A percentile compares a stretch with the other conserved stretches of the same genome.
These are phyloP conservation scores for Pleurotus cornucopiae DNA, from an alignment of 768 basidiomycete species.

Conservation along the genomic window DNA sequence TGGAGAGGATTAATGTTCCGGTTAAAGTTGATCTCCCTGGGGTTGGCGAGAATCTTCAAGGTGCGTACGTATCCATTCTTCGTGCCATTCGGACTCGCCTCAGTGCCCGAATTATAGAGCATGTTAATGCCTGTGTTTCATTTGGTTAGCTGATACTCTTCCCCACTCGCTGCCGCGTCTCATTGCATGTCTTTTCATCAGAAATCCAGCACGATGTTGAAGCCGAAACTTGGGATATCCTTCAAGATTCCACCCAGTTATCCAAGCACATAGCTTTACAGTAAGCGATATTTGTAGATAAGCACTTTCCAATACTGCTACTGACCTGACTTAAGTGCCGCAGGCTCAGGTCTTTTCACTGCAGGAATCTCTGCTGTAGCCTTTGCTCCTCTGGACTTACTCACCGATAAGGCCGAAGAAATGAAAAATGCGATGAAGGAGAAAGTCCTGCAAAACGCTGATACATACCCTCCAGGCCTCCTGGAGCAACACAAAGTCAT, in stretches of 20 bases:
- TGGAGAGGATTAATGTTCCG: background rate
- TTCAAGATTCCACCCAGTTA: background rate
- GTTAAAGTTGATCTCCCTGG: slow-evolving; percentile 3
- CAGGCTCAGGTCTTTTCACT: background rate
- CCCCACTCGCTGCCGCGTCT: background rate
- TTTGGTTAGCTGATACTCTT: background rate
- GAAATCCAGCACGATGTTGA: background rate
- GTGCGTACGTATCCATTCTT: background rate
- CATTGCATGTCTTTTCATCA: background rate
- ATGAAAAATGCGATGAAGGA: background rate
- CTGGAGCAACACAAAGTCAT: background rate
- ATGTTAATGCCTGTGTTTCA: background rate
- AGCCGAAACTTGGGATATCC: background rate
- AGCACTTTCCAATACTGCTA: background rate
- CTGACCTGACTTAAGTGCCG: background rate
- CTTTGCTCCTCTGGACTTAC: background rate
- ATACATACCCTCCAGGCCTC: background rate
- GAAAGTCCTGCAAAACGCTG: background rate
- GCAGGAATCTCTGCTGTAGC: background rate
- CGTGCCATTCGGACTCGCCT: too few relatives aligned
- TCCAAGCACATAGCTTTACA: background rate
- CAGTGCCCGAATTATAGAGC: background rate
- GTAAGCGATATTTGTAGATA: background rate
- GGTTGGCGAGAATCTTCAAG: slow-evolving; percentile 8
- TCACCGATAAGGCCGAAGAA: background rate